Conservation (phyloP, 1,284 basidiomycete species). For the Cryptococcus sp. region DNA sequence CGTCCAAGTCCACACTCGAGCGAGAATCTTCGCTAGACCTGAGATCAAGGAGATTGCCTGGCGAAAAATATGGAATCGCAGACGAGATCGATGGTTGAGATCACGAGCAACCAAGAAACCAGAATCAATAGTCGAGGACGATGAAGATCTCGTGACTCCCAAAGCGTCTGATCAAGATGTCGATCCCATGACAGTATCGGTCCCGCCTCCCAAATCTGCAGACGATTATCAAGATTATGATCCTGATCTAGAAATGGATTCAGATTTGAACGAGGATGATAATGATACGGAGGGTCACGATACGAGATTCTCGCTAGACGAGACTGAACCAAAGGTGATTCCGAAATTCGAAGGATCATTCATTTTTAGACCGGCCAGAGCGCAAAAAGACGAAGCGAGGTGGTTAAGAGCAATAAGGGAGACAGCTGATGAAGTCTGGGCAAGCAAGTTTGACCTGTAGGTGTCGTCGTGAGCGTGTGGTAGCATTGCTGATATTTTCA, state of each 20-base stretch:
- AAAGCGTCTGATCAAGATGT: slow-evolving; percentile 13
- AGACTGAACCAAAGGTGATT: slow-evolving; percentile 18
- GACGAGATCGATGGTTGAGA: slow-evolving; percentile 32
- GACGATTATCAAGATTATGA: slow-evolving; percentile 21
- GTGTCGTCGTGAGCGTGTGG: slow-evolving; percentile 2
- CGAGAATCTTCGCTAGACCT: slow-evolving; percentile 74
- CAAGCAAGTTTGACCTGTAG: slow-evolving; percentile 42
- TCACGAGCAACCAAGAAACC: neutral
- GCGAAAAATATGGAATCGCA: slow-evolving; percentile 34
- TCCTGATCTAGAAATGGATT: slow-evolving; percentile 36
- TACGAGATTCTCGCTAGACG: slow-evolving; percentile 22
- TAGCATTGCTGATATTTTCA: slow-evolving; percentile 4
- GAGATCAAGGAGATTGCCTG: slow-evolving; percentile 62
- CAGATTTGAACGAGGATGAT: slow-evolving; percentile 28
- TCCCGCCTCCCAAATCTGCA: slow-evolving; percentile 11
- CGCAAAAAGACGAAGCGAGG: slow-evolving; percentile 42
- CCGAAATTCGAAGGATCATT: slow-evolving; percentile 33
- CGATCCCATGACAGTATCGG: slow-evolving; percentile 8
- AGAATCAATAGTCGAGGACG: neutral
- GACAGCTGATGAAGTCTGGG: slow-evolving; percentile 30
- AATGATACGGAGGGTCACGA: slow-evolving; percentile 4
- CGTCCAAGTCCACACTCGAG: slow-evolving; percentile 75
- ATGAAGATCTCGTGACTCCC: slow-evolving; percentile 20
- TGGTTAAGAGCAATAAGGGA: slow-evolving; percentile 43
- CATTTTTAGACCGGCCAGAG: slow-evolving; percentile 37